Base-by-base conservation (phyloP, 345 rosid genomes). In the Draba incana region DNA sequence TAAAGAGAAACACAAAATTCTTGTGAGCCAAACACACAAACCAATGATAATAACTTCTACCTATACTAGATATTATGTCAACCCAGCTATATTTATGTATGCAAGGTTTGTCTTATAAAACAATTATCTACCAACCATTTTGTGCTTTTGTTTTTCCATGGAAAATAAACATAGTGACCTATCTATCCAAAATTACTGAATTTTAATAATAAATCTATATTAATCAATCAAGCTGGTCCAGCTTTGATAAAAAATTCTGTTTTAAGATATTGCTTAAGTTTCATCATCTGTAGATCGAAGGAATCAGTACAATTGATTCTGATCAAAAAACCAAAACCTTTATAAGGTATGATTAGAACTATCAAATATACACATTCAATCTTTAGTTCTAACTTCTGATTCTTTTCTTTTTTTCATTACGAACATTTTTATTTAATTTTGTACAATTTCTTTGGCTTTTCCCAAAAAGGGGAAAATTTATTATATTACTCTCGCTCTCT, bases 11-110 rank as follows among this genome's bases (percentile, higher is more conserved):
- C 66, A 52, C 62, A 14, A 62, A 54, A 35, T 71, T 30, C 62
- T 13, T 35, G 69, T 71, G 69, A 62, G 38, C 54, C 63, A 54
- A 62, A 35, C 23, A 23, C 20, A 53, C 4, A 44, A 44, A 54
- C 49, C 49, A 62, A 71, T 69, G 31, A 38, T 14, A 48, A 25
- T 12, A 9, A 51, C 2, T 12, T 35, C 33, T 15, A 39, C 39
- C 35, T 28, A 49, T 10, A 9, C 2, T 37, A 10, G 12, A 31
- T 7, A 4, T 38, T 23, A 33, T 44, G 54, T 55, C 35, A 55
- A 33, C 4, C 64, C 72, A 46, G 9, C 15, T 2, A 33, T 57
- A n/a, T n/a, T n/a, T n/a, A n/a, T n/a, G n/a, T n/a, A n/a, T n/a
- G n/a, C n/a, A 20, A 20, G 20, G 20, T 20, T 20, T 20, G 20